Conservation (phyloP, 2,329 filamentous ascomycete species). For the Aspergillus japonicus region DNA sequence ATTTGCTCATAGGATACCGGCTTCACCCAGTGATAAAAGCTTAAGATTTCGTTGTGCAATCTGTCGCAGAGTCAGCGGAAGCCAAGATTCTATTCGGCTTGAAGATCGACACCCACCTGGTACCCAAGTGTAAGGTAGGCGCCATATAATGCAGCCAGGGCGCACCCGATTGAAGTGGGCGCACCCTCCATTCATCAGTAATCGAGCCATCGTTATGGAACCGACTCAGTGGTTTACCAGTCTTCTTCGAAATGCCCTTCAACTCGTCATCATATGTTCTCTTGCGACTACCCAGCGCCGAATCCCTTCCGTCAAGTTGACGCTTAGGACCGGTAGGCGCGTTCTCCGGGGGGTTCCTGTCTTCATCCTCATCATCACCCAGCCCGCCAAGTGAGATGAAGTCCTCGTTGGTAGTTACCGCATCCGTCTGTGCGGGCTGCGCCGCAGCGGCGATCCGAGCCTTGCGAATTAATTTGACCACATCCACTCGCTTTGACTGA, state of each 20-base stretch:
- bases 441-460: conserved; percentile 65
- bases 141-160: conserved; percentile 60
- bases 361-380: conserved; percentile 52
- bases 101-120: conserved; percentile 28
- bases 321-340: conserved; percentile 38
- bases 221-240: conserved; percentile 53
- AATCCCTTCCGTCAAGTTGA: conserved; percentile 37
- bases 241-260: conserved; percentile 56
- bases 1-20: conserved; percentile 74
- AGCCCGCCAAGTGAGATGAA: conserved; percentile 84
- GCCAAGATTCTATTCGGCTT: not conserved
- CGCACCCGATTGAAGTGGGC: conserved; percentile 42
- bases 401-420: conserved; percentile 64
- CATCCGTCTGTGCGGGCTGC: conserved; percentile 52
- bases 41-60: conserved; percentile 83
- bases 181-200: conserved; percentile 53
- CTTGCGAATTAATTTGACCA: conserved; percentile 89
- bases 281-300: conserved; percentile 66
- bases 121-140: conserved; percentile 31
- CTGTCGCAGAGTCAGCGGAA: conserved; percentile 45
- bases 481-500: conserved; percentile 74
- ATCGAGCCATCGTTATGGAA: conserved; percentile 54
- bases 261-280: conserved; percentile 70
- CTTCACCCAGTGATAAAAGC: conserved; percentile 82
- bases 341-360: conserved; percentile 32